Conservation (phyloP, 176 grass and related monocot genomes). For the Canna indica region DNA sequence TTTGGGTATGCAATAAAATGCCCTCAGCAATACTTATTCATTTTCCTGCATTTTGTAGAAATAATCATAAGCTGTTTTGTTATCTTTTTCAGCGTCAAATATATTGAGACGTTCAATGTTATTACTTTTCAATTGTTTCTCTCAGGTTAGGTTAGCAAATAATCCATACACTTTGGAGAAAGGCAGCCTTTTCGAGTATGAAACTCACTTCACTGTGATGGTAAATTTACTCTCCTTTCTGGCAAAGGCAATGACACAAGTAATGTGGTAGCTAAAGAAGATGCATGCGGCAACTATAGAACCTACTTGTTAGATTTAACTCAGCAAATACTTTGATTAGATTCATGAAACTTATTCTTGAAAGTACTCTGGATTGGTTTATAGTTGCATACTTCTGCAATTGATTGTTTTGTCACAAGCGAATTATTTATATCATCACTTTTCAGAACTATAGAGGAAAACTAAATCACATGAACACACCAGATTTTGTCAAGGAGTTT, state of each 20-base stretch:
- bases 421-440: not conserved
- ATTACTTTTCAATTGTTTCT: conserved; percentile 30
- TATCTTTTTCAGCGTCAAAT: conserved; percentile 16
- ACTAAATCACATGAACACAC: conserved; percentile 80
- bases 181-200: conserved; percentile 90
- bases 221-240: conserved; percentile 27
- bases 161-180: conserved; percentile 89
- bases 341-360: not conserved
- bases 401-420: not conserved
- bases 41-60: not conserved
- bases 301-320: conserved; percentile 10
- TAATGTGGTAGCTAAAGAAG: not conserved
- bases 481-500: conserved; percentile 76
- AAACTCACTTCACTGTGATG: conserved; percentile 99
- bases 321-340: not conserved
- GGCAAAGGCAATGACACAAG: not conserved
- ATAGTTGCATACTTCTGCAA: not conserved
- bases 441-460: conserved; percentile 82
- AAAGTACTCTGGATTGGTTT: not conserved
- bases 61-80: not conserved
- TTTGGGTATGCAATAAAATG: conserved; percentile 58
- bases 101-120: conserved; percentile 7
- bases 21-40: conserved; percentile 14
- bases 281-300: not conserved
- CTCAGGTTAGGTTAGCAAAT: conserved; percentile 79